Conservation (phyloP, 345 rosid species). For the Aegle marmelos region DNA sequence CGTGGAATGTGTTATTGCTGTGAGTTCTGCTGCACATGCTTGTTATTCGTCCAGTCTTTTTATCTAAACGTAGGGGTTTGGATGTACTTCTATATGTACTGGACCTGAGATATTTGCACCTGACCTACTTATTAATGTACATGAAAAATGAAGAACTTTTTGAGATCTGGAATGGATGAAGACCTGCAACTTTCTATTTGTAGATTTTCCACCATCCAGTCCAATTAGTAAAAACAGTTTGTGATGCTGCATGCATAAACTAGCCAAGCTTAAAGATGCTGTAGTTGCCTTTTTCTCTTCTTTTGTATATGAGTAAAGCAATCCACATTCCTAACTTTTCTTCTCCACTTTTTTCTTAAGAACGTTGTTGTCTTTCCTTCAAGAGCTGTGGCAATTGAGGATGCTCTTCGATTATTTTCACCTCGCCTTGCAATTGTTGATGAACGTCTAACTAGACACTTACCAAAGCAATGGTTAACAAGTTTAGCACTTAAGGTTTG, state of each 20-base stretch:
- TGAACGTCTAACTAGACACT: constrained; percentile 72
- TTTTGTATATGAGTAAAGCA: not conserved
- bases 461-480: constrained; percentile 91
- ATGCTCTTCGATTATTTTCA: constrained; percentile 76
- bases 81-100: not conserved
- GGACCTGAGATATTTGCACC: not conserved
- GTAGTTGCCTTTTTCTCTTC: not conserved
- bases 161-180: not conserved
- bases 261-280: too few relatives aligned
- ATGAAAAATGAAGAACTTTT: not conserved
- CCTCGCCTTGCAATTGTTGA: constrained; percentile 95
- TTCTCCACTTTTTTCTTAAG: constrained; percentile 32
- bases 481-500: constrained; percentile 80
- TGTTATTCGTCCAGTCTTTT: not conserved
- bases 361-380: constrained; percentile 85
- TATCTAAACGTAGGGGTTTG: not conserved
- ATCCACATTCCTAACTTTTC: constrained; percentile 25
- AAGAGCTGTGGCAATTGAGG: constrained; percentile 85
- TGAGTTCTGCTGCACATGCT: too few relatives aligned
- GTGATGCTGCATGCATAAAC: not conserved
- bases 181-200: not conserved
- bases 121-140: not conserved
- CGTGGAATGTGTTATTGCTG: too few relatives aligned
- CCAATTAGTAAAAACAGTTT: not conserved
- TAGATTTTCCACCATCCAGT: not conserved